Evolutionary conservation across 2,329 filamentous ascomycete genomes (phyloP), one percentile per base, ranked within the genome.

Genomic region (Rutstroemia sp.): DNA sequence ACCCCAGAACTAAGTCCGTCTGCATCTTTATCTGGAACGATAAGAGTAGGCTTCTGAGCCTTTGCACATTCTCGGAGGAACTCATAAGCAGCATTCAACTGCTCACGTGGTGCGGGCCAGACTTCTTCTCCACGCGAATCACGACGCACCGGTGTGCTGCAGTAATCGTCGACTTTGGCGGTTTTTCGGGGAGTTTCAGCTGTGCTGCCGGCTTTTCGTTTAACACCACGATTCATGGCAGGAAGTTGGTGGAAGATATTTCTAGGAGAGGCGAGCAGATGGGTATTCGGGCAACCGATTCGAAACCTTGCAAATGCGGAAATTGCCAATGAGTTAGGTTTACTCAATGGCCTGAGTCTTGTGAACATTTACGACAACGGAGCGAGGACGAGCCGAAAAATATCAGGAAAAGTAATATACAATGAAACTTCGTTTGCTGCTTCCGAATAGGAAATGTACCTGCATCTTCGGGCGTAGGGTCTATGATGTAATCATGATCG

Each of bases 1-100:
- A 79, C 79, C 0, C 85, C 85, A 2, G 84, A 81, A 2, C 79
- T 79, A 3, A 88, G 72, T 0, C 85, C 85, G 67, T 88, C 85
- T 2, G 83, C 83, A 62, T 87, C 84, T 64, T 87, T 87, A 65
- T 88, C 85, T 0, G 85, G 85, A 0, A 87, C 75, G 14, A 88
- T 81, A 18, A 87, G 69, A 1, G 78, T 80, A 38, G 71, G 73
- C 56, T 80, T 74, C 9, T 75, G 70, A 10, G 79, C 71, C 16
- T 71, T 63, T 18, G 76, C 81, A 67, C 82, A 85, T 67, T 83
- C 75, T 47, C 67, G 70, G 51, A 87, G 81, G 50, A 86, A 81
- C 1, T 69, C 63, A 51, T 80, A 73, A 2, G 83, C 84, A 7
- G 70, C 69, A 9, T 79, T 70, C 38, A 87, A 80, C 54, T 85